phyloP scores from a whole-genome alignment of 805 yeast species.

The Yarrowia yakushimensis region DNA sequence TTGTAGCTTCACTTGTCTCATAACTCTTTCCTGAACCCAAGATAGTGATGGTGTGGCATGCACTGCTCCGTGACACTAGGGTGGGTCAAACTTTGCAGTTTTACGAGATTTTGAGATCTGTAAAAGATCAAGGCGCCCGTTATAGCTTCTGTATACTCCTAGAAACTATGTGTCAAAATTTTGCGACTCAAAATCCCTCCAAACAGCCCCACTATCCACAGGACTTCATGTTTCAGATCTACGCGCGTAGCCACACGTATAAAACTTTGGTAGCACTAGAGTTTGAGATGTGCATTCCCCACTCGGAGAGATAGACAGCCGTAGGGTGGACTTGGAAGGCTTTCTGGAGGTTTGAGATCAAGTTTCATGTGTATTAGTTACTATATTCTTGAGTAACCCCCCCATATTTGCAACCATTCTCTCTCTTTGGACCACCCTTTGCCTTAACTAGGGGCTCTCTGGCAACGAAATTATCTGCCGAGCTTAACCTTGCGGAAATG shows the following conservation, averaged over 20 bases:
- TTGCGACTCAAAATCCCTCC: neutral
- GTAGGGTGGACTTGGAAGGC: neutral
- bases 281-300: neutral
- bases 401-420: no score
- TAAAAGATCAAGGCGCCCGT: neutral
- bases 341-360: neutral
- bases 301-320: neutral
- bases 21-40: no score
- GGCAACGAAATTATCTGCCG: slow-evolving; percentile 1
- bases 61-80: no score
- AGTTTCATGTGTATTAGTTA: no score
- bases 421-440: no score
- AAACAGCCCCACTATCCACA: neutral
- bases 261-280: neutral
- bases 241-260: slow-evolving; percentile 10
- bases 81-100: no score
- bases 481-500: neutral
- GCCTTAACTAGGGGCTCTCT: neutral
- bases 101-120: neutral
- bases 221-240: slow-evolving; percentile 2
- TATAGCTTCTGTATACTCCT: neutral
- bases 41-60: no score
- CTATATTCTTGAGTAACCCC: no score
- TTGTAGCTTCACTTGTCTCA: no score
- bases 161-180: neutral